Percentiles rank a stretch among this genome's conserved stretches.
Evolutionary conservation across 768 basidiomycete species (phyloP).

Genomic region (Floccularia luteovirens): DNA sequence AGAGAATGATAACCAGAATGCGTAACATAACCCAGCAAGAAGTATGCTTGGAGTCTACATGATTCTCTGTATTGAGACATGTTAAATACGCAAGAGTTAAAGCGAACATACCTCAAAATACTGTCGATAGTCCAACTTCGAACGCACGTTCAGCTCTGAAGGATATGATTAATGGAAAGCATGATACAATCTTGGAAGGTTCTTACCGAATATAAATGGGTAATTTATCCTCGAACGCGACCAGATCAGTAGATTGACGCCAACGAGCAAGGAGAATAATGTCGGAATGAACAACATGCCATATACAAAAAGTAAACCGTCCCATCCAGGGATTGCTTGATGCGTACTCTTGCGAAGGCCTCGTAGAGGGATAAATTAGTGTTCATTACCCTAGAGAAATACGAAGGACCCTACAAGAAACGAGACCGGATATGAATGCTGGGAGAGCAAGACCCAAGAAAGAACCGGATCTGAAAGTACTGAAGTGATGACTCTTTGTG

Average conservation of each 20-base stretch:
- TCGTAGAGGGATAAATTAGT: conserved; percentile 21
- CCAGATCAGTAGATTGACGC: conserved; percentile 82
- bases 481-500: conserved; percentile 58
- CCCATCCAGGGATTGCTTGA: conserved; percentile 56
- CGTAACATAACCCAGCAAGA: conserved; percentile 64
- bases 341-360: conserved; percentile 50
- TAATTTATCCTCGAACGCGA: conserved; percentile 77
- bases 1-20: conserved; percentile 81
- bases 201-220: conserved; percentile 81
- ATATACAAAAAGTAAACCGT: conserved; percentile 72
- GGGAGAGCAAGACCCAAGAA: conserved; percentile 68
- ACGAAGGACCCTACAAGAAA: conserved; percentile 35
- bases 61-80: conserved; percentile 47
- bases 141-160: conserved; percentile 61
- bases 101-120: conserved; percentile 44
- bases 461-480: conserved; percentile 68
- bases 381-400: background rate
- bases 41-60: conserved; percentile 77
- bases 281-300: conserved; percentile 66
- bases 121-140: conserved; percentile 69
- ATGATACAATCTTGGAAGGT: conserved; percentile 1
- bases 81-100: conserved; percentile 6
- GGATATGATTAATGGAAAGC: background rate
- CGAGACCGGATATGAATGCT: conserved; percentile 55
- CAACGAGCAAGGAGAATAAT: conserved; percentile 70